Percentiles rank a stretch among this genome's conserved stretches.
phyloP scores from a whole-genome alignment of 2,329 filamentous ascomycete genomes.

The Colletotrichum sp. region DNA sequence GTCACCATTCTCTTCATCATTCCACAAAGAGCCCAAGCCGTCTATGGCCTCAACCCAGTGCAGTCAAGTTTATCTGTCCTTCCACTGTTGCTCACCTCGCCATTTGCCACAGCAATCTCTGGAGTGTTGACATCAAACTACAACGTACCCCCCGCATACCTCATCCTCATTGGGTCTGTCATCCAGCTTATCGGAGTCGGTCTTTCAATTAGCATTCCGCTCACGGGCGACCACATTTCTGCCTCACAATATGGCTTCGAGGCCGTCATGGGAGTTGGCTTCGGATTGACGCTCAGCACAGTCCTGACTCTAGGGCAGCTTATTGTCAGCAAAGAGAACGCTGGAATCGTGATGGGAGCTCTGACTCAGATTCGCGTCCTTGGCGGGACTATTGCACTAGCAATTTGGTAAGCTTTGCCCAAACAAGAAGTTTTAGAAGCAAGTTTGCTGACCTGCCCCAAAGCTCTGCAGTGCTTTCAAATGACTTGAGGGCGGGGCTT shows the following conservation, averaged over 20 bases:
- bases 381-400: slow-evolving; percentile 40
- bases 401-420: slow-evolving; percentile 30
- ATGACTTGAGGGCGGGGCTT: neutral
- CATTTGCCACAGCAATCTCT: slow-evolving; percentile 33
- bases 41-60: slow-evolving; percentile 35
- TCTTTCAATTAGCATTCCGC: slow-evolving; percentile 27
- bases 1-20: slow-evolving; percentile 33
- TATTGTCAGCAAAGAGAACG: slow-evolving; percentile 25
- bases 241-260: slow-evolving; percentile 30
- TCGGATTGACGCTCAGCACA: slow-evolving; percentile 37
- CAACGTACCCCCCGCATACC: slow-evolving; percentile 33
- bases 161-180: slow-evolving; percentile 30
- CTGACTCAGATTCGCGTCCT: slow-evolving; percentile 43
- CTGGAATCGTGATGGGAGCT: slow-evolving; percentile 40
- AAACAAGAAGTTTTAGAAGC: neutral
- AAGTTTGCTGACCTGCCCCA: slow-evolving; percentile 27
- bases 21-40: slow-evolving; percentile 25
- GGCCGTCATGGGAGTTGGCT: slow-evolving; percentile 40
- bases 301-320: slow-evolving; percentile 35
- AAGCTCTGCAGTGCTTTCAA: neutral
- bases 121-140: slow-evolving; percentile 32
- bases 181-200: slow-evolving; percentile 39
- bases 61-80: slow-evolving; percentile 36
- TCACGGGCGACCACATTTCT: slow-evolving; percentile 28
- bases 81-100: slow-evolving; percentile 37